Evolutionary conservation across 1,139 yeast genomes (phyloP).

Genomic region (Geotrichum citri-aurantii): DNA sequence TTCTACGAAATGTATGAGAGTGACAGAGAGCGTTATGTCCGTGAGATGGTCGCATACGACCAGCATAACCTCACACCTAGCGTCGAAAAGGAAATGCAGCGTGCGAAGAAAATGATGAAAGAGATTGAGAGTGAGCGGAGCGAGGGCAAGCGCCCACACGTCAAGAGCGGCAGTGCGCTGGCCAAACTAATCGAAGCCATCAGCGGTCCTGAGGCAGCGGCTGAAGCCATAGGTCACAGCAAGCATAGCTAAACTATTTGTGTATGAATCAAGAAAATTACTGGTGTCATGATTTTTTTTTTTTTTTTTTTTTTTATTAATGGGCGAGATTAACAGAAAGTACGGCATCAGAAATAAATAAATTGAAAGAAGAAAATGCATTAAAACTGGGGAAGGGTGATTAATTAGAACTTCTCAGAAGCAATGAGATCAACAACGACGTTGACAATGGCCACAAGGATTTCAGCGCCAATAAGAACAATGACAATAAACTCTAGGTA

Average conservation of each 20-base stretch:
- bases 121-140: conserved; percentile 20
- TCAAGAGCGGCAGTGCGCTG: background rate
- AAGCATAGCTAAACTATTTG: background rate
- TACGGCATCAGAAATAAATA: background rate
- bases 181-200: background rate
- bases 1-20: conserved; percentile 73
- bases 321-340: background rate
- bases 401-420: conserved; percentile 7
- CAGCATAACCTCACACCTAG: conserved; percentile 26
- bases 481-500: conserved; percentile 89
- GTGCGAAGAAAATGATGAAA: conserved; percentile 27
- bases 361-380: background rate
- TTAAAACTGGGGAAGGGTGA: background rate
- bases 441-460: conserved; percentile 78
- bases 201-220: background rate
- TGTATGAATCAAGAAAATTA: background rate
- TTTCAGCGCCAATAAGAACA: conserved; percentile 88
- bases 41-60: conserved; percentile 65
- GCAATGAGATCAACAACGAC: conserved; percentile 24
- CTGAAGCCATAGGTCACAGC: background rate
- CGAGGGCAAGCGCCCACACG: background rate
- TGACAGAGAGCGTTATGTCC: conserved; percentile 68
- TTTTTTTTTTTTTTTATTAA: background rate
- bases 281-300: background rate
- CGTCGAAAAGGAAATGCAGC: conserved; percentile 27